Base-by-base conservation (phyloP, 257 asterid species). In the Solanum etuberosum region DNA sequence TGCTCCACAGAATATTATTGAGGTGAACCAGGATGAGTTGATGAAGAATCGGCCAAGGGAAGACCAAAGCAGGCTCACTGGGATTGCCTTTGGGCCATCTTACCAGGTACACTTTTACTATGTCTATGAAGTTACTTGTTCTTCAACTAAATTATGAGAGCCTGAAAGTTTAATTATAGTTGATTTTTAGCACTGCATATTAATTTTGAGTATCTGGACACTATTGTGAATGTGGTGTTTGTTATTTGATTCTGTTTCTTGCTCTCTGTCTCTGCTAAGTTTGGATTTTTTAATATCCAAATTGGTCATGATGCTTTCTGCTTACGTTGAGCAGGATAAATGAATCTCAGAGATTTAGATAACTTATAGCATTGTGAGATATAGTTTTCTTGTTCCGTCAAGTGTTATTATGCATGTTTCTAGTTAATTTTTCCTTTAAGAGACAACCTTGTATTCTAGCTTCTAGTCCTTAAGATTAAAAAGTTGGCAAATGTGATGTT, bases 21-120 rank as follows among this genome's bases (percentile, higher is more conserved):
- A 96, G 92, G 98, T 96, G 91, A 96, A 89, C 87, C 99, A 96
- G 92, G 99, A 96, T 88, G 99, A 96, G 89, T 92, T 96, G 90
- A 94, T 95, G 93, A 96, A 96, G 88, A 91, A 96, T 90, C 89
- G 99, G 21, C 99, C 98, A 1, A 93, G 98, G 92, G 97, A 96
- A 90, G 99, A 96, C 88, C 96, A 96, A 90, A 92, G 85, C 85
- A 96, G 93, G 88, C 46, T 74, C 54, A 96, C 99, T 85, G 99
- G 99, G 84, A 94, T 95, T 89, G 98, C 98, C 70, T 96, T 96
- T 91, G 99, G 99, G 59, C 98, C 99, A 63, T 88, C 98, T 23
- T 94, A 94, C 89, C 93, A 91, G 99, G 99, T 96, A 92, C 27
- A 78, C 9, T 7, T 10, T 86, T 54, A 37, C 81, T 42, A 21